Base-by-base conservation (phyloP, 129 eudicot genomes). In the Tagetes patula region DNA sequence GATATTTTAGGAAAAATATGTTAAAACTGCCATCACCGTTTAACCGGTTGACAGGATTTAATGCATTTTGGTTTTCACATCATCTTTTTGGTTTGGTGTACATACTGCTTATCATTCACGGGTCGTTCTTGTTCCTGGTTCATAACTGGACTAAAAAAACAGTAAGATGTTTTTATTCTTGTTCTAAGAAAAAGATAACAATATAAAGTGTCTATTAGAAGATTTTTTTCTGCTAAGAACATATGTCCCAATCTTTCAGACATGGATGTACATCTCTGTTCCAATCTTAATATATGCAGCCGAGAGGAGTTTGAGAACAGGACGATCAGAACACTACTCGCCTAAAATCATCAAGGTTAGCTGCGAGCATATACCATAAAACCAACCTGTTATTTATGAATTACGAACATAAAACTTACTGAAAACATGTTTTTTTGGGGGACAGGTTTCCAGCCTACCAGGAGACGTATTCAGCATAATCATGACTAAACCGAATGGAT, bases 51-150 rank as follows among this genome's bases (percentile, higher is more conserved):
- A 95, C 96, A 1, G 99, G 99, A 38, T 95, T 88, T 78, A 95
- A 95, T 72, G 97, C 99, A 49, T 95, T 95, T 73, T 95, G 97
- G 97, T 95, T 90, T 71, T 95, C 99, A 1, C 99, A 95, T 78
- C 99, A 95, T 73, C 84, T 95, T 30, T 86, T 95, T n/a, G 82
- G 82, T 65, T 67, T 95, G 33, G 99, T 95, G 73, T 95, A 95
- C 85, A 68, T 75, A 63, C 74, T 89, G 86, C 89, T 95, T 6
- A 45, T 95, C 75, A 73, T 90, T 66, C 99, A 95, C 70, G 95
- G 99, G 31, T 58, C 79, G 42, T 83, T 77, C 81, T 86, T 95
- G 12, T 95, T 82, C 70, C 82, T 95, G 12, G 94, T 86, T 56
- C 88, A 95, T 72, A 69, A 82, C 56, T 91, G 97, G 97, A 88